A percentile compares a stretch with the other conserved stretches of the same genome.
These are phyloP conservation scores for Boletus bicolor DNA, from an alignment of 768 basidiomycete species.

Conservation along the genomic window DNA sequence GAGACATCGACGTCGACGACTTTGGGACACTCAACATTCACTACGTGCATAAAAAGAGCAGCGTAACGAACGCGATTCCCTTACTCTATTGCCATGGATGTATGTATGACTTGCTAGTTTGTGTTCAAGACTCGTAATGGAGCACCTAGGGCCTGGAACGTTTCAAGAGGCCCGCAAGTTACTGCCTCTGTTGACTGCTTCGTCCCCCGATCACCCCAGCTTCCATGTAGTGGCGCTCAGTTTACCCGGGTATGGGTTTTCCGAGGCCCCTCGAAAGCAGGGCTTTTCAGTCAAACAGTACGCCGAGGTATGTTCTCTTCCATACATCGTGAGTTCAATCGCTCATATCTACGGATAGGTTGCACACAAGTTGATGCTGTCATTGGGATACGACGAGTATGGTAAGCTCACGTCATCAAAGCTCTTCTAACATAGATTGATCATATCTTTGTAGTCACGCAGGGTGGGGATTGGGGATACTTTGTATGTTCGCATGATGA, in stretches of 20 bases:
- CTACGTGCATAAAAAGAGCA: constrained; percentile 55
- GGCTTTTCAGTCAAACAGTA: constrained; percentile 51
- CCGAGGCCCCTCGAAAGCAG: constrained; percentile 49
- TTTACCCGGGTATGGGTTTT: constrained; percentile 62
- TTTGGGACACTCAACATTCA: constrained; percentile 52
- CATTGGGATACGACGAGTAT: constrained; percentile 48
- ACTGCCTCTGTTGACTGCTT: constrained; percentile 47
- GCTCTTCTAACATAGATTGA: neutral
- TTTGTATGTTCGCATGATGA: constrained; percentile 24
- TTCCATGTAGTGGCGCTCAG: constrained; percentile 63
- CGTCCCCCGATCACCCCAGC: constrained; percentile 43
- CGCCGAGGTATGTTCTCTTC: constrained; percentile 42
- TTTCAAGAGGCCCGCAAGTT: constrained; percentile 50
- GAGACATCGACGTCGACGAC: constrained; percentile 46
- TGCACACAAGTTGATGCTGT: constrained; percentile 47
- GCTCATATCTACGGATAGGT: constrained; percentile 29
- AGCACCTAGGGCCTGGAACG: constrained; percentile 49
- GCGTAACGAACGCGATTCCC: constrained; percentile 46
- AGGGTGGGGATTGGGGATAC: constrained; percentile 50
- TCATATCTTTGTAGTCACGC: constrained; percentile 34
- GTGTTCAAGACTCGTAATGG: neutral
- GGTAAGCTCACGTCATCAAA: constrained; percentile 27
- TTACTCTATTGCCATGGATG: constrained; percentile 63
- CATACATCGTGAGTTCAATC: neutral
- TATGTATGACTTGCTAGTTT: constrained; percentile 16